A percentile compares a stretch with the other conserved stretches of the same genome.
These are phyloP conservation scores for Suillus occidentalis DNA, from an alignment of 768 basidiomycete species.

Conservation along the genomic window DNA sequence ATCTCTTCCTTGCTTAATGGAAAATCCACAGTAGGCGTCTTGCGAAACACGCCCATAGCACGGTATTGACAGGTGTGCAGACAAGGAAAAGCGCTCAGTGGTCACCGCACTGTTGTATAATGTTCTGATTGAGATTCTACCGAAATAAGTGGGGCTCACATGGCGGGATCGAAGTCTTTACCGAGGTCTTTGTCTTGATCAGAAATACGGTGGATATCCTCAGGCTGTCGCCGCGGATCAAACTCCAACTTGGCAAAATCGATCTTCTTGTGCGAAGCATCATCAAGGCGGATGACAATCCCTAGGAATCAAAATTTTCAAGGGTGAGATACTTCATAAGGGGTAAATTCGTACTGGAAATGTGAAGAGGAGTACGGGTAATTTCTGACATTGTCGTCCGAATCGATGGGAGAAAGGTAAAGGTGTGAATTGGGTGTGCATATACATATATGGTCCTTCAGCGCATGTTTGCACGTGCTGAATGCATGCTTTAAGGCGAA, in stretches of 20 bases:
- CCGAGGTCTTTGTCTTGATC: not conserved
- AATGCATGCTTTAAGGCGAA: too few species aligned
- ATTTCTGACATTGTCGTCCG: not conserved
- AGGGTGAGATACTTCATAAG: not conserved
- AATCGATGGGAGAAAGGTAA: not conserved
- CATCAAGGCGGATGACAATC: constrained; percentile 3
- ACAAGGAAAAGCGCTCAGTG: constrained; percentile 1
- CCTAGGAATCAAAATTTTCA: not conserved
- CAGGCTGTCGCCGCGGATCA: not conserved
- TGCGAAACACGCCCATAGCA: not conserved
- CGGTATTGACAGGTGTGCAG: constrained; percentile 4
- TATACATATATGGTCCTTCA: too few species aligned
- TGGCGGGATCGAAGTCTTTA: not conserved
- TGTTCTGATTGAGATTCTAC: not conserved
- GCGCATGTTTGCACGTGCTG: too few species aligned
- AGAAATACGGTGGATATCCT: not conserved
- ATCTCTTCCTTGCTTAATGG: constrained; percentile 3
- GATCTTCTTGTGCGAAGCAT: constrained; percentile 2
- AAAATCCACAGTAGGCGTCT: constrained; percentile 1
- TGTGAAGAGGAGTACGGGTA: not conserved
- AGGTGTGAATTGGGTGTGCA: too few species aligned
- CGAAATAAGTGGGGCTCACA: not conserved
- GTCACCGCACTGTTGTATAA: not conserved
- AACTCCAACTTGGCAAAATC: constrained; percentile 6
- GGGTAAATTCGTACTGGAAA: not conserved